Evolutionary conservation across 768 basidiomycete species (phyloP), one percentile per base, ranked within the genome.

Genomic region (Erythrobasidium yunnanense): DNA sequence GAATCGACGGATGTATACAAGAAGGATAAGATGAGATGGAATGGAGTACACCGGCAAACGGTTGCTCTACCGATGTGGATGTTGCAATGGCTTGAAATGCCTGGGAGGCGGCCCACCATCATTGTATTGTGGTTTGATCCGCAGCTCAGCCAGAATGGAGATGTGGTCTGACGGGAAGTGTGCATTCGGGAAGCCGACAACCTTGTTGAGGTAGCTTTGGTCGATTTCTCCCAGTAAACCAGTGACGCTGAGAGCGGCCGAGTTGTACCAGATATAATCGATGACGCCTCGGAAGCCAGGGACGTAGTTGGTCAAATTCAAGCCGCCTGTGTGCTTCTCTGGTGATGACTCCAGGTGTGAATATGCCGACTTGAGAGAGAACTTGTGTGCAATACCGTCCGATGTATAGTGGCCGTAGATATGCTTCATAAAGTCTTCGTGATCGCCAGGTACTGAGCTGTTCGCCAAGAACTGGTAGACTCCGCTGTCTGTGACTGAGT

Each of bases 111-210:
- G 38, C 11, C 38, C 38, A 42, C 11, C 38, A 42, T 42, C 38
- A 42, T 42, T 11, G 38, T 58, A 25, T 20, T 58, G 56, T 2
- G 56, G 56, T 45, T 58, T 58, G 56, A 70, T 33, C 47, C 66
- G 68, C 58, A 73, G 68, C 45, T 70, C 72, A 34, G 69, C 52
- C 29, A 73, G 55, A 7, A 73, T 63, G 33, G 62, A 66, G 46
- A 73, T 67, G 57, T 73, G 72, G 56, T 73, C 72, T 6, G 56
- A 63, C 1, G 51, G 54, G 50, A 68, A 68, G 33, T 65, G 54
- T 1, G 85, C 83, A 76, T 96, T 92, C 29, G 95, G 95, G 81
- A 97, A 97, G 35, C 95, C 95, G 49, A 96, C 93, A 18, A 84
- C 84, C 78, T 89, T 89, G 70, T 86, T 84, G 74, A 96, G 75